phyloP scores from a whole-genome alignment of 257 asterid species.

The Solanum piurae region DNA sequence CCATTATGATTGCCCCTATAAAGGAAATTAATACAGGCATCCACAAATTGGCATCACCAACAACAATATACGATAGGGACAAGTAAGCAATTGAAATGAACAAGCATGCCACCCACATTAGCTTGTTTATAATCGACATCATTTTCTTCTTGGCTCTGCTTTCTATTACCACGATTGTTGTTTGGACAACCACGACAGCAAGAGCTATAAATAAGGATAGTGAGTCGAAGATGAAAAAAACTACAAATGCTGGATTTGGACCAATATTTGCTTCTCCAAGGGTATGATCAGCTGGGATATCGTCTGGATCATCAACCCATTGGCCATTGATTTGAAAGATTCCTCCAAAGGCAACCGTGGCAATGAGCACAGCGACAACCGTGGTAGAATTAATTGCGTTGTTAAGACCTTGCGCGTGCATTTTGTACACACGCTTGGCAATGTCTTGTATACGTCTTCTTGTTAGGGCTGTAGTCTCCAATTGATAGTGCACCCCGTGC shows the following conservation, averaged over 20 bases:
- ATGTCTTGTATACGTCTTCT: slow-evolving; percentile 35
- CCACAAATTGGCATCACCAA: slow-evolving; percentile 25
- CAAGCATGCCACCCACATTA: slow-evolving; percentile 47
- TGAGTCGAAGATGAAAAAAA: slow-evolving; percentile 37
- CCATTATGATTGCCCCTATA: slow-evolving; percentile 30
- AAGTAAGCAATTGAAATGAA: slow-evolving; percentile 31
- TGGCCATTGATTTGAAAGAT: slow-evolving; percentile 40
- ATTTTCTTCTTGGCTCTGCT: slow-evolving; percentile 42
- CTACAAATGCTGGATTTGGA: slow-evolving; percentile 16
- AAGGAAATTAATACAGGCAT: slow-evolving; percentile 33
- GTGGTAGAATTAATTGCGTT: slow-evolving; percentile 47
- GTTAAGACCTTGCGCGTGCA: slow-evolving; percentile 40
- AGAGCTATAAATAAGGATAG: slow-evolving; percentile 33
- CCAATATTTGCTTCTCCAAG: slow-evolving; percentile 47
- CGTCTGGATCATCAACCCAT: slow-evolving; percentile 15
- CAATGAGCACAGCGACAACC: slow-evolving; percentile 46
- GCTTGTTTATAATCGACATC: slow-evolving; percentile 46
- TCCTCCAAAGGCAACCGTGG: slow-evolving; percentile 40
- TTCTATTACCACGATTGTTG: slow-evolving; percentile 39
- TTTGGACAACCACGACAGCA: slow-evolving; percentile 48
- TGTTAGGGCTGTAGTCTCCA: slow-evolving; percentile 32
- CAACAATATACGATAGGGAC: slow-evolving; percentile 27
- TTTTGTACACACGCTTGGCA: slow-evolving; percentile 35
- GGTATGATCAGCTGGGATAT: slow-evolving; percentile 19
- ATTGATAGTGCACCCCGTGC: slow-evolving; percentile 35